A percentile compares a stretch with the other conserved stretches of the same genome.
Evolutionary conservation across 2,329 filamentous ascomycete genomes (phyloP).

Genomic region (Colletotrichum lini): DNA sequence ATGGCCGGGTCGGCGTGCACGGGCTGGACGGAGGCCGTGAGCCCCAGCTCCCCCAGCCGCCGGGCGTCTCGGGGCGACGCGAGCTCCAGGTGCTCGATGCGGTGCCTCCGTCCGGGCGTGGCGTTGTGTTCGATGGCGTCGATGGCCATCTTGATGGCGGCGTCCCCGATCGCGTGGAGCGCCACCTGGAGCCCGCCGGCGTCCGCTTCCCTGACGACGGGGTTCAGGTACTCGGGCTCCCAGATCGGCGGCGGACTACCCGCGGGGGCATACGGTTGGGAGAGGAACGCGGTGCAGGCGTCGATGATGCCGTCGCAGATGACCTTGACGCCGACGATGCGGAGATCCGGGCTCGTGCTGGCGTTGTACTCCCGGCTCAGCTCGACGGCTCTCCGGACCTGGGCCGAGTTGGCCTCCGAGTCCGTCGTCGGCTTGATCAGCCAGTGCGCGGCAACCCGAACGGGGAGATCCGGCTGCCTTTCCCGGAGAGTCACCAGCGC

Average conservation of each 20-base stretch:
- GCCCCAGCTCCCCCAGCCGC: slow-evolving; percentile 70
- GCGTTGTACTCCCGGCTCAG: slow-evolving; percentile 54
- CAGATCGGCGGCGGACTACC: slow-evolving; percentile 67
- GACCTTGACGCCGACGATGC: slow-evolving; percentile 74
- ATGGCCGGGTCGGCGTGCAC: slow-evolving; percentile 74
- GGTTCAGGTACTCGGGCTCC: slow-evolving; percentile 64
- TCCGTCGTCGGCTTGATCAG: slow-evolving; percentile 55
- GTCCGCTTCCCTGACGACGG: slow-evolving; percentile 68
- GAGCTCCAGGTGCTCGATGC: slow-evolving; percentile 77
- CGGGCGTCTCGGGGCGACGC: slow-evolving; percentile 67
- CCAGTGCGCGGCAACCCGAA: slow-evolving; percentile 62
- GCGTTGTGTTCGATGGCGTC: slow-evolving; percentile 65
- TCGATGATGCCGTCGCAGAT: slow-evolving; percentile 77
- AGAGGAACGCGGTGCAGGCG: slow-evolving; percentile 73
- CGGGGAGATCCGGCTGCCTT: slow-evolving; percentile 45
- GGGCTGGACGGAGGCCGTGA: slow-evolving; percentile 72
- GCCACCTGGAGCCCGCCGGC: slow-evolving; percentile 71
- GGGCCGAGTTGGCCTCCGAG: slow-evolving; percentile 50
- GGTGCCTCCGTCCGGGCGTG: slow-evolving; percentile 65
- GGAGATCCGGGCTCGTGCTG: slow-evolving; percentile 55
- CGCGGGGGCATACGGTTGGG: slow-evolving; percentile 70
- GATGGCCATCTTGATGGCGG: slow-evolving; percentile 70
- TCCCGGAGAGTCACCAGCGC: slow-evolving; percentile 49
- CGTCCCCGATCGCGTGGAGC: slow-evolving; percentile 76
- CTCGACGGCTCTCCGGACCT: slow-evolving; percentile 57